These are phyloP conservation scores for Wickerhamomyces xylosicus DNA, from an alignment of 805 yeast species.

Conservation along the genomic window DNA sequence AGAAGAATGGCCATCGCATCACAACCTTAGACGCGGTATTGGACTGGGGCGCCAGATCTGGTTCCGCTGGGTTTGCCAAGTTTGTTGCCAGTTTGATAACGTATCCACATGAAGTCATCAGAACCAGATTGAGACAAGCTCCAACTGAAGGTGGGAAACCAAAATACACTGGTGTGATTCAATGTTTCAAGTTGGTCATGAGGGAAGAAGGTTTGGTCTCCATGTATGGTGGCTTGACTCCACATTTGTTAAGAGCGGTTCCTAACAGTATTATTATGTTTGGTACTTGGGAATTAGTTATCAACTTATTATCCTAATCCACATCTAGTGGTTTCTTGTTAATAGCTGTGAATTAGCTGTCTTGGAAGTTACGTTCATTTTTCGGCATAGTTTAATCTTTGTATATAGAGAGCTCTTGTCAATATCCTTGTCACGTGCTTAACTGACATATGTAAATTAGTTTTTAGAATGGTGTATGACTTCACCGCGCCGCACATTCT, in stretches of 20 bases:
- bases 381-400: too few species aligned
- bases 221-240: slow-evolving; percentile 96
- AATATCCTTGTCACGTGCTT: too few species aligned
- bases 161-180: slow-evolving; percentile 83
- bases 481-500: too few species aligned
- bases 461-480: too few species aligned
- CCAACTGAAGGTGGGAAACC: slow-evolving; percentile 73
- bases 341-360: too few species aligned
- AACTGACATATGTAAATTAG: too few species aligned
- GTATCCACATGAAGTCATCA: slow-evolving; percentile 94
- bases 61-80: slow-evolving; percentile 96
- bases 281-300: slow-evolving; percentile 94
- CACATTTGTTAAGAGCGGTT: slow-evolving; percentile 92
- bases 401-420: too few species aligned
- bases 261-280: slow-evolving; percentile 98
- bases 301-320: slow-evolving; percentile 37
- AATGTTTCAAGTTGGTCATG: slow-evolving; percentile 75
- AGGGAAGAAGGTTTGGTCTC: slow-evolving; percentile 89
- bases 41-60: slow-evolving; percentile 94
- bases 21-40: slow-evolving; percentile 50
- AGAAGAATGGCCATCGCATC: slow-evolving; percentile 21
- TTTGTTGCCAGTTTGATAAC: slow-evolving; percentile 86
- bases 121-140: slow-evolving; percentile 93
- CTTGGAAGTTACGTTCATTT: too few species aligned
- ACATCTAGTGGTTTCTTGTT: neutral